Evolutionary conservation across 768 basidiomycete species (phyloP), one percentile per base, ranked within the genome.

Genomic region (Leccinellum albellum): DNA sequence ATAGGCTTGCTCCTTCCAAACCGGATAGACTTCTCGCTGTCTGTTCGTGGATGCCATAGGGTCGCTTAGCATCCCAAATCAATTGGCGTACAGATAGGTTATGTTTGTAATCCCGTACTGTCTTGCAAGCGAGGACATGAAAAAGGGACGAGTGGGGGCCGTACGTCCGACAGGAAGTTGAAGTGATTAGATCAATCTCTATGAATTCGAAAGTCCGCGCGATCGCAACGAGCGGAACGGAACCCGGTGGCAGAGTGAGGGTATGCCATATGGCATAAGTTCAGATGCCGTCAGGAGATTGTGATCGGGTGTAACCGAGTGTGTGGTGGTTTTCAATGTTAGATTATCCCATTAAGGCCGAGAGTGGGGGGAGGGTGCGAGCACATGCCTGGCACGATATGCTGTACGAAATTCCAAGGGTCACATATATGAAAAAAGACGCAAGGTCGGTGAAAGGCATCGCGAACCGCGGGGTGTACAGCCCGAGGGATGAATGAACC

Each of bases 261-360:
- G 29, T 49, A 35, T 10, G 33, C 64, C 66, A 66, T 68, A 64
- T 68, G 66, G 68, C 55, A 59, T 48, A 65, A 54, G 64, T 45
- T 54, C 48, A 28, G 53, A 64, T 71, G 65, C 69, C 63, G 65
- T 70, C 37, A 69, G 49, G 49, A 57, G 45, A 44, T 47, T 50
- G 40, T 69, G 65, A 60, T 65, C 70, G 69, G 70, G 33, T 59
- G 59, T 61, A 65, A 52, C 67, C 67, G 65, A 61, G 26, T 21
- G 23, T 52, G 40, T 50, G 54, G 24, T 32, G 53, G 33, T 57
- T 46, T 32, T 44, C 49, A 37, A 53, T 49, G 64, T 52, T 40
- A 62, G 54, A 57, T 55, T 60, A 56, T 66, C 45, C 55, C 61
- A 63, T 68, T 56, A 61, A 55, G 56, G 55, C 46, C 50, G 40